Evolutionary conservation across 805 yeast genomes (phyloP).

Genomic region (Saturnispora hagleri): DNA sequence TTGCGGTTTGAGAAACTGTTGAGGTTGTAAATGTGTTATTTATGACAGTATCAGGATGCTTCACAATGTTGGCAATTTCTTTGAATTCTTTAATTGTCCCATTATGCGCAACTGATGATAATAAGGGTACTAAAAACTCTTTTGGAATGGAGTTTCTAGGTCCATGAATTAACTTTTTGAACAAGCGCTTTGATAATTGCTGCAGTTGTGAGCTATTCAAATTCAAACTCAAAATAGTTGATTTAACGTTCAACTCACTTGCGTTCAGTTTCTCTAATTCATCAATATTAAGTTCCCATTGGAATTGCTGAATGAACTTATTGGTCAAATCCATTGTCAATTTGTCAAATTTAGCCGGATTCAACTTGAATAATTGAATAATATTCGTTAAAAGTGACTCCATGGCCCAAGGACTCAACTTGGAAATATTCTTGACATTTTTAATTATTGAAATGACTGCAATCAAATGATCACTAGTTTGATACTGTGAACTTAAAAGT

Average conservation of each 20-base stretch:
- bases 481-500: slow-evolving; percentile 28
- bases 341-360: slow-evolving; percentile 18
- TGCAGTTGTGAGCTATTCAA: slow-evolving; percentile 21
- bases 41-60: slow-evolving; percentile 38
- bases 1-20: slow-evolving; percentile 8
- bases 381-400: slow-evolving; percentile 28
- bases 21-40: slow-evolving; percentile 25
- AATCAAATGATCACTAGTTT: slow-evolving; percentile 23
- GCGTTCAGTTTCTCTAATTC: slow-evolving; percentile 12
- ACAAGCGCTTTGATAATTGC: slow-evolving; percentile 31
- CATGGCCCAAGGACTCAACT: slow-evolving; percentile 28
- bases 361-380: slow-evolving; percentile 18
- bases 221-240: slow-evolving; percentile 34
- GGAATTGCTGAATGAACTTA: slow-evolving; percentile 24
- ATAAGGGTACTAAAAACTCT: slow-evolving; percentile 37
- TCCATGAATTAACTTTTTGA: slow-evolving; percentile 45
- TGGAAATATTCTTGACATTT: slow-evolving; percentile 19
- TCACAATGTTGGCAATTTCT: slow-evolving; percentile 44
- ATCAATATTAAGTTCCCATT: slow-evolving; percentile 30
- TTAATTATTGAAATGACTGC: slow-evolving; percentile 29
- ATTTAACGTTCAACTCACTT: slow-evolving; percentile 37
- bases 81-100: slow-evolving; percentile 46
- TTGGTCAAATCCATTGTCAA: slow-evolving; percentile 16
- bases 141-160: slow-evolving; percentile 43
- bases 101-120: slow-evolving; percentile 23